Conservation (phyloP, 208 protist genomes). For the Crithidia thermophila region DNA sequence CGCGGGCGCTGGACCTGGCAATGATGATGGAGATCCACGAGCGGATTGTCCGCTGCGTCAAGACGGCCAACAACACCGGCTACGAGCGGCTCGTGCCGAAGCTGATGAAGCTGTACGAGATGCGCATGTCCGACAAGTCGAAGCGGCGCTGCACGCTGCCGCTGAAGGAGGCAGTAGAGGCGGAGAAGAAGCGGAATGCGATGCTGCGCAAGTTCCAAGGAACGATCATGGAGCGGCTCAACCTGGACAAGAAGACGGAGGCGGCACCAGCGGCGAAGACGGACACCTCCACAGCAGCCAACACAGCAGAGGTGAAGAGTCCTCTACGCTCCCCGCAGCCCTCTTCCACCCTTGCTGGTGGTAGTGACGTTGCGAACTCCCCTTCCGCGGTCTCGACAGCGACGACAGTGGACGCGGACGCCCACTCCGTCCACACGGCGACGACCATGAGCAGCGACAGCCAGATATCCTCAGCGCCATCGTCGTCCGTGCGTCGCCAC, state of each 20-base stretch:
- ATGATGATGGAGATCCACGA: slow-evolving; percentile 83
- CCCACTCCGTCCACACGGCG: neutral
- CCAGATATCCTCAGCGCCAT: too few relatives aligned
- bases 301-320: neutral
- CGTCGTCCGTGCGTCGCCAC: slow-evolving; percentile 23
- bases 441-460: neutral
- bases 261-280: neutral
- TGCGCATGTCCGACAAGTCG: slow-evolving; percentile 61
- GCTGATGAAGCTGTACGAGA: slow-evolving; percentile 71
- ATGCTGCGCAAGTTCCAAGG: slow-evolving; percentile 66
- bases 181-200: slow-evolving; percentile 67
- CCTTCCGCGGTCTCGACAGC: slow-evolving; percentile 11
- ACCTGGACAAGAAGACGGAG: slow-evolving; percentile 8
- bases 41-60: slow-evolving; percentile 70
- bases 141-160: slow-evolving; percentile 73
- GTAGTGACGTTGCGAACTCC: neutral
- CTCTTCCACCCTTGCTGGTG: neutral
- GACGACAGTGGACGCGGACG: slow-evolving; percentile 4
- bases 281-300: neutral
- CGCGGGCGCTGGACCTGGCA: slow-evolving; percentile 79
- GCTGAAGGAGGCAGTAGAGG: slow-evolving; percentile 56
- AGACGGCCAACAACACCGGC: slow-evolving; percentile 60
- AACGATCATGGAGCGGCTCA: slow-evolving; percentile 40
- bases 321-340: neutral
- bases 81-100: slow-evolving; percentile 71